Evolutionary conservation across 2,329 filamentous ascomycete genomes (phyloP).

Genomic region (Paecilomyces sp.): DNA sequence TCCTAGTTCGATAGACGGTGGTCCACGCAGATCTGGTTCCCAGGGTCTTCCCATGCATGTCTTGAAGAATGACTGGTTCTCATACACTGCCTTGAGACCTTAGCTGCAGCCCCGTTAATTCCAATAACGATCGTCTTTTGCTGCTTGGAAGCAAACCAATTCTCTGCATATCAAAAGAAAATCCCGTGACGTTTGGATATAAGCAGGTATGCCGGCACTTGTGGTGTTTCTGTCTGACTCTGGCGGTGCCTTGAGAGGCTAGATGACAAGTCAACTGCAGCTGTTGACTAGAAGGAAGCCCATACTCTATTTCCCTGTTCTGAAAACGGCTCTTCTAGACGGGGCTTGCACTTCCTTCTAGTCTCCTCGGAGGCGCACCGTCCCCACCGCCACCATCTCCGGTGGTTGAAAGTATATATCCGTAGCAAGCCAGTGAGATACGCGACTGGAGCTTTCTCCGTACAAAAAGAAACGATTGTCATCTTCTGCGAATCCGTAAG

Average conservation of each 20-base stretch:
- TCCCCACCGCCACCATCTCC: background rate
- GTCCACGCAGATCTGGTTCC: background rate
- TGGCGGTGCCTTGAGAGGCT: no score
- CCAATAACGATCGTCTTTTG: background rate
- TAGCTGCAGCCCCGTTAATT: background rate
- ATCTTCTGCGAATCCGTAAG: background rate
- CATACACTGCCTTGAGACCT: background rate
- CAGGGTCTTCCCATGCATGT: background rate
- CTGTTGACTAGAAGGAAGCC: no score
- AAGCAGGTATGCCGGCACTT: no score
- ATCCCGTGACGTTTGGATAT: background rate
- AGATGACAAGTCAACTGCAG: no score
- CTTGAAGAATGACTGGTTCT: background rate
- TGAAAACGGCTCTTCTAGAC: background rate
- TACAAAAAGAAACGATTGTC: background rate
- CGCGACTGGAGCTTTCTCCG: background rate
- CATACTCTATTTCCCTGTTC: background rate
- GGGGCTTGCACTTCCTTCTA: no score
- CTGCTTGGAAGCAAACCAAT: background rate
- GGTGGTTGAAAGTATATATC: background rate
- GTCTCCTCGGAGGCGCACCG: background rate
- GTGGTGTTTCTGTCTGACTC: no score
- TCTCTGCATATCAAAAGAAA: background rate
- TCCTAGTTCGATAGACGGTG: background rate
- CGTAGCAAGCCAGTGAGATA: background rate